Conservation (phyloP, 192 early-diverging fungal genomes). For the Umbelopsis sp. region DNA sequence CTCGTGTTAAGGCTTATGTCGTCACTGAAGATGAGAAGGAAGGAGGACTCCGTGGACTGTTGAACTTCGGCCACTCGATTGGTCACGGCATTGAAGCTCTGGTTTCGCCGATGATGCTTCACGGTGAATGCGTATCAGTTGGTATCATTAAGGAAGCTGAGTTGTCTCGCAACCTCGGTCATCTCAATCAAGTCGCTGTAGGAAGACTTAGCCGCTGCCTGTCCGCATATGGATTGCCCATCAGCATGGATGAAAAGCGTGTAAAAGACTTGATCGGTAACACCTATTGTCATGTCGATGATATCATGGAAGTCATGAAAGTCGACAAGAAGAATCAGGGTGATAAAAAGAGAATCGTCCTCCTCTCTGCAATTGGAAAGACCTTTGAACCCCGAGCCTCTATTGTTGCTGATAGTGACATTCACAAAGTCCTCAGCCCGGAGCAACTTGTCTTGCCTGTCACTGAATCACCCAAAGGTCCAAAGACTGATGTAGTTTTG, state of each 20-base stretch:
- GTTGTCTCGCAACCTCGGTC: constrained; percentile 84
- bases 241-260: constrained; percentile 79
- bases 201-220: constrained; percentile 84
- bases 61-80: constrained; percentile 97
- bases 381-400: constrained; percentile 84
- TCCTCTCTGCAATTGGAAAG: constrained; percentile 82
- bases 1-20: constrained; percentile 89
- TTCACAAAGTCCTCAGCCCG: constrained; percentile 80
- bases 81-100: constrained; percentile 97
- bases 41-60: constrained; percentile 87
- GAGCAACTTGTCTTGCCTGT: constrained; percentile 71
- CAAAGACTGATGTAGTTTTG: constrained; percentile 54
- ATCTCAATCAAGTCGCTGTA: constrained; percentile 83
- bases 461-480: constrained; percentile 39
- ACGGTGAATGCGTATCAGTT: constrained; percentile 96
- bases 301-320: constrained; percentile 87
- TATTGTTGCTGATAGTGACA: constrained; percentile 81
- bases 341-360: constrained; percentile 86
- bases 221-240: constrained; percentile 86
- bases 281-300: constrained; percentile 71
- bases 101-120: constrained; percentile 84
- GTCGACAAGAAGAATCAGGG: constrained; percentile 98
- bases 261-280: constrained; percentile 64
- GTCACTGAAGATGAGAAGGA: constrained; percentile 97
- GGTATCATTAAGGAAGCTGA: constrained; percentile 96